phyloP scores from a whole-genome alignment of 2,329 filamentous ascomycete species.

The Fusarium neocosmosporiellum region DNA sequence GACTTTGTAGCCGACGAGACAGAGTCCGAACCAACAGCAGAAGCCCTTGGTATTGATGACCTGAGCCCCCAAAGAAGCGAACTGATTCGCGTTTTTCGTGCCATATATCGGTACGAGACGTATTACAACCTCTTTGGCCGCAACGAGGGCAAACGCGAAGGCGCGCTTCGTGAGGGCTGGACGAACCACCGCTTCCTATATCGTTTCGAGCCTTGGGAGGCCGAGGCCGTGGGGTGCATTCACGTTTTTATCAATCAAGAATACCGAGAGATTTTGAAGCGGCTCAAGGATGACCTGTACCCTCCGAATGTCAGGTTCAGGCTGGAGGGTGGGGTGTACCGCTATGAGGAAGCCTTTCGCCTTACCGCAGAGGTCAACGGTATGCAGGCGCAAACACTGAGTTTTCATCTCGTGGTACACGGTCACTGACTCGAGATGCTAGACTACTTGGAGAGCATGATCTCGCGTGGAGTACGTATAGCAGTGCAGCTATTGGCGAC shows the following conservation, averaged over 20 bases:
- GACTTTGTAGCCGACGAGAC: background rate
- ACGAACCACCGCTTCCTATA: background rate
- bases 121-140: conserved; percentile 20
- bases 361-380: background rate
- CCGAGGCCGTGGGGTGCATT: conserved; percentile 26
- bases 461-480: background rate
- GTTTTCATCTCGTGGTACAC: background rate
- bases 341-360: background rate
- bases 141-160: conserved; percentile 10
- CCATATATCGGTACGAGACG: conserved; percentile 37
- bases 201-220: conserved; percentile 32
- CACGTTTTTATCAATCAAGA: conserved; percentile 19
- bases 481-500: background rate
- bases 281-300: conserved; percentile 5
- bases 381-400: background rate
- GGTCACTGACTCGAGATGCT: background rate
- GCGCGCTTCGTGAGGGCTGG: background rate
- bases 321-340: background rate
- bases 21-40: background rate
- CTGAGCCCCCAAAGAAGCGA: conserved; percentile 10
- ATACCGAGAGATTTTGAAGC: conserved; percentile 16
- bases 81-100: conserved; percentile 30
- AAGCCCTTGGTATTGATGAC: background rate
- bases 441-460: background rate
- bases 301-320: background rate